phyloP scores from a whole-genome alignment of 176 grass and related monocot species.

The Saccharum officinarum region DNA sequence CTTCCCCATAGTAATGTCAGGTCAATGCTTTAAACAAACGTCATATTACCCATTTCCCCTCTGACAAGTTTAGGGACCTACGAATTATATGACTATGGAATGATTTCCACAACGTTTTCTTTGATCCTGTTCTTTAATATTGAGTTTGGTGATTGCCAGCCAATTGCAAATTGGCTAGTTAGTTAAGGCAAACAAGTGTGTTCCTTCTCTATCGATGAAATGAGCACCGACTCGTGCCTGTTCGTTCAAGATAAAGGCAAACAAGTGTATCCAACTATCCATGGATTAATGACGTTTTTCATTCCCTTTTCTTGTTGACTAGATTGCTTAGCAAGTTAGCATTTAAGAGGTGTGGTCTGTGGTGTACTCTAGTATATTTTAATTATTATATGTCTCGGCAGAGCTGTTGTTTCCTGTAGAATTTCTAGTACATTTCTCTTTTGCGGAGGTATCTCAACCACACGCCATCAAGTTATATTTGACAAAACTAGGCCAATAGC shows the following conservation, averaged over 20 bases:
- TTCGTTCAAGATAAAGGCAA: neutral
- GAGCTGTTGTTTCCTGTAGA: neutral
- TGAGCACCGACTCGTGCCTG: no score
- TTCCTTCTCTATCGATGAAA: no score
- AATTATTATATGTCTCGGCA: neutral
- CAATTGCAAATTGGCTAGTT: neutral
- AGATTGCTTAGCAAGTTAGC: neutral
- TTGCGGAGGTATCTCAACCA: neutral
- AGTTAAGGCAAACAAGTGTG: neutral
- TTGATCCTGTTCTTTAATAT: neutral
- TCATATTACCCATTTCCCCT: neutral
- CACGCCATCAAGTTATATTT: neutral
- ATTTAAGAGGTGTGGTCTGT: neutral
- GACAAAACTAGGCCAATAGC: neutral
- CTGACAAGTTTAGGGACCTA: neutral
- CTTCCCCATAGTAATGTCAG: neutral
- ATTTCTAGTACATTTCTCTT: neutral
- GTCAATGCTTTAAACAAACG: neutral
- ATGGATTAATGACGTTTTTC: neutral
- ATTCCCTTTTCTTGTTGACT: neutral
- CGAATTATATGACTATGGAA: neutral
- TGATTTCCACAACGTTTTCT: neutral
- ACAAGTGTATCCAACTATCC: neutral
- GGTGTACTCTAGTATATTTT: neutral
- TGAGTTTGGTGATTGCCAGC: neutral